phyloP scores from a whole-genome alignment of 179 eudicot genomes.

The Vitellaria paradoxa region DNA sequence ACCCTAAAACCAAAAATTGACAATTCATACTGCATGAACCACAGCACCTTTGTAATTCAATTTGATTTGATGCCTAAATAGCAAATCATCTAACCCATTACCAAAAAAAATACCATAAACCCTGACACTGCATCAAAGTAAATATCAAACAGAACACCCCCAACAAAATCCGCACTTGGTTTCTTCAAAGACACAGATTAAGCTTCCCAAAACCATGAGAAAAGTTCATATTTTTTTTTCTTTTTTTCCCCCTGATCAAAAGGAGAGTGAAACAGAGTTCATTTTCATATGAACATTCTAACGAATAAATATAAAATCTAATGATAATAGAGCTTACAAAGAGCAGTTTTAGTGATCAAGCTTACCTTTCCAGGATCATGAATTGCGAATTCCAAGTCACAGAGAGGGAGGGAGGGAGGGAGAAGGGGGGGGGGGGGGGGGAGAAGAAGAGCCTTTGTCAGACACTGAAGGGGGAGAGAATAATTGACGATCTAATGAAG shows the following conservation, averaged over 20 bases:
- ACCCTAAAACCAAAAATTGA: not conserved
- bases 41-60: not conserved
- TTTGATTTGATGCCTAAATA: not conserved
- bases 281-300: not conserved
- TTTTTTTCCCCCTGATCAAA: not conserved
- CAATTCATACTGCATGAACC: not conserved
- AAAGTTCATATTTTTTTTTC: too few relatives aligned
- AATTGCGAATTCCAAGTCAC: not conserved
- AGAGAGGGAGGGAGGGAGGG: not conserved
- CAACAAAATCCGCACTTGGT: not conserved
- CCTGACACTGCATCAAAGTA: not conserved
- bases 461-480: not conserved
- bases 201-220: not conserved
- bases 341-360: not conserved
- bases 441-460: not conserved
- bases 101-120: not conserved
- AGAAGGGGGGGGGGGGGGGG: not conserved
- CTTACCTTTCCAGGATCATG: constrained; percentile 3
- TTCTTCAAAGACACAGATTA: not conserved
- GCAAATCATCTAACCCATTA: not conserved
- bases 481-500: not conserved
- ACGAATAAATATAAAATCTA: not conserved
- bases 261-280: not conserved
- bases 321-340: not conserved
- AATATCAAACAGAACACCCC: not conserved